Base-by-base conservation (phyloP, 140 eudicot genomes). In the Senecio squalidus region DNA sequence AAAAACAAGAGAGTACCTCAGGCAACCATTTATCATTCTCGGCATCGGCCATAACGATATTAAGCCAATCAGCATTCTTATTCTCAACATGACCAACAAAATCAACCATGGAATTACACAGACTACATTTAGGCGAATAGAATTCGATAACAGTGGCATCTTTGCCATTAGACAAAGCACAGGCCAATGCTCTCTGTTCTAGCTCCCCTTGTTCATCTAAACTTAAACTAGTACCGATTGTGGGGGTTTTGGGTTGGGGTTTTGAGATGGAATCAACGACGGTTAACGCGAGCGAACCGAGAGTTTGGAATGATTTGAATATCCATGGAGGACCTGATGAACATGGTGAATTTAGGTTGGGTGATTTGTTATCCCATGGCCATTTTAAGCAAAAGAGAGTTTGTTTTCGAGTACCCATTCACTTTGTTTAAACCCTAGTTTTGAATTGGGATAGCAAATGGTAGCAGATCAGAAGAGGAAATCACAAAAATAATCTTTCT, bases 31-130 rank as follows among this genome's bases (percentile, higher is more conserved):
- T 77, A 20, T 81, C 82, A 65, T 86, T 86, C 79, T 81, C 96
- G 0, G 96, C 99, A 73, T 87, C 99, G n/a, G 81, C 96, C 99
- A 92, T 87, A 51, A 84, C 95, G 67, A 92, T 70, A 44, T 88
- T 87, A 18, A 92, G 86, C 99, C 99, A 92, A 45, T 82, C 82
- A 6, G 55, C 49, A 55, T 92, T 92, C 74, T 88, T 74, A 28
- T 66, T 84, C 74, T 87, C 96, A n/a, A 92, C 74, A 65, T 92
- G 95, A 52, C 47, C 47, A 4, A 92, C 96, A 69, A 84, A 84
- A 16, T 58, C 72, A 28, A 82, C 82, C 81, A 92, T 67, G 0
- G 95, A 92, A 73, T 78, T 82, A 50, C 98, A 92, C 23, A 87
- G 86, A 25, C 80, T 73, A 51, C 98, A 87, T 3, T 84, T 92